Conservation (phyloP, 2,329 filamentous ascomycete species). For the Plectosphaerella sp. region DNA sequence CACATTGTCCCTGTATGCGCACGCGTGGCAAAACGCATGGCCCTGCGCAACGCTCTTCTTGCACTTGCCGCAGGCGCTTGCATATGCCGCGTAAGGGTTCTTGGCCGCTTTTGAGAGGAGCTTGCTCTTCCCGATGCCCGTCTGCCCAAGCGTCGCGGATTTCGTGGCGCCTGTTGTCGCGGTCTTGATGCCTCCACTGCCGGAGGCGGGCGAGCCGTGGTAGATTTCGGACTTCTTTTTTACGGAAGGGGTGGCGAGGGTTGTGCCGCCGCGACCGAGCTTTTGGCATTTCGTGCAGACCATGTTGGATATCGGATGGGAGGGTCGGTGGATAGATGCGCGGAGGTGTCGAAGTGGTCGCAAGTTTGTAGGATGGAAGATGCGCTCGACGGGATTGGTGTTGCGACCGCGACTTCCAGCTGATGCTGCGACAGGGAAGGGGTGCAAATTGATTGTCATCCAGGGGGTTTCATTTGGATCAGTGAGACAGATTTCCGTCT, state of each 20-base stretch:
- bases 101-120: constrained; percentile 60
- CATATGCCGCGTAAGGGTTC: constrained; percentile 62
- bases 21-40: constrained; percentile 55
- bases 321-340: neutral
- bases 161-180: constrained; percentile 26
- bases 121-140: constrained; percentile 61
- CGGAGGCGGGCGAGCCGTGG: constrained; percentile 51
- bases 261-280: constrained; percentile 51
- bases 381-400: neutral
- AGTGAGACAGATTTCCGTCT: no score
- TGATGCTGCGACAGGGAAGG: no score
- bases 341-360: neutral
- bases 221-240: constrained; percentile 67
- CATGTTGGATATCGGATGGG: constrained; percentile 33
- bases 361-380: neutral
- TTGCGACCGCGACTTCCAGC: no score
- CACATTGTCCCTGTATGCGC: constrained; percentile 57
- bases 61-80: constrained; percentile 56
- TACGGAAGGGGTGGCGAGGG: constrained; percentile 57
- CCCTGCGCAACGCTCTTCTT: constrained; percentile 61
- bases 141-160: constrained; percentile 51
- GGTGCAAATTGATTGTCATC: no score
- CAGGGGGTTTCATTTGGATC: no score
- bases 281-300: constrained; percentile 63
- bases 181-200: constrained; percentile 16